These are phyloP conservation scores for Trichoderma sp. DNA, from an alignment of 2,329 filamentous ascomycete genomes.

Conservation along the genomic window DNA sequence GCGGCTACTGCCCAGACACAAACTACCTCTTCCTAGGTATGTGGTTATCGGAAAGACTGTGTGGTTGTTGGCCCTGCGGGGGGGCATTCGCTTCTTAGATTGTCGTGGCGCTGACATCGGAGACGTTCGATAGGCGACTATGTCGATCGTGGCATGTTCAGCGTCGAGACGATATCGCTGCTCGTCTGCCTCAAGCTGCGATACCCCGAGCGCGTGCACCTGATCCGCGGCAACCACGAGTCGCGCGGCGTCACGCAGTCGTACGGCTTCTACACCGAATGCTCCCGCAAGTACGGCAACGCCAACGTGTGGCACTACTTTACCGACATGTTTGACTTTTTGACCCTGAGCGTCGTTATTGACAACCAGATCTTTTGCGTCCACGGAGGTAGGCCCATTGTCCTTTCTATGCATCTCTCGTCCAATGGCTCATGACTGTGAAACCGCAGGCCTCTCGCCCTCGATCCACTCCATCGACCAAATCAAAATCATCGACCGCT, in stretches of 20 bases:
- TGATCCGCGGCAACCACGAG: constrained; percentile 98
- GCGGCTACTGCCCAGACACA: constrained; percentile 94
- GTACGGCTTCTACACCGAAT: constrained; percentile 99
- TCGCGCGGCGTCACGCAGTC: constrained; percentile 97
- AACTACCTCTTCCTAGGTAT: constrained; percentile 96
- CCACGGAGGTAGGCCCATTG: constrained; percentile 69
- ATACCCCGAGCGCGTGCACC: constrained; percentile 92
- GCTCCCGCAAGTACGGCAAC: constrained; percentile 96
- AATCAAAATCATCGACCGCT: constrained; percentile 99
- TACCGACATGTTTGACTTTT: constrained; percentile 99
- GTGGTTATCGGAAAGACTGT: too few relatives aligned
- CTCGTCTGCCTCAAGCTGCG: constrained; percentile 96
- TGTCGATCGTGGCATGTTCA: constrained; percentile 97
- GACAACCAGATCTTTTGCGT: constrained; percentile 99
- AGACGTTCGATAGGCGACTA: constrained; percentile 73
- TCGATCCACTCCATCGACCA: constrained; percentile 98
- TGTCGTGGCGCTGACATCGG: neutral
- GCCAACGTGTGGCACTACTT: constrained; percentile 99
- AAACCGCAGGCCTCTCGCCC: constrained; percentile 67
- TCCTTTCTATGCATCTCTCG: neutral
- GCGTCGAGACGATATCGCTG: constrained; percentile 96
- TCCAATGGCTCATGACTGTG: neutral
- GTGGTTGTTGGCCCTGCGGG: too few relatives aligned
- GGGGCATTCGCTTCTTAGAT: neutral
- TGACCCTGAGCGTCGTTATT: constrained; percentile 95